Percentiles rank a stretch among this genome's conserved stretches.
Evolutionary conservation across 2,329 filamentous ascomycete species (phyloP).

Genomic region (Pseudogymnoascus sp.): DNA sequence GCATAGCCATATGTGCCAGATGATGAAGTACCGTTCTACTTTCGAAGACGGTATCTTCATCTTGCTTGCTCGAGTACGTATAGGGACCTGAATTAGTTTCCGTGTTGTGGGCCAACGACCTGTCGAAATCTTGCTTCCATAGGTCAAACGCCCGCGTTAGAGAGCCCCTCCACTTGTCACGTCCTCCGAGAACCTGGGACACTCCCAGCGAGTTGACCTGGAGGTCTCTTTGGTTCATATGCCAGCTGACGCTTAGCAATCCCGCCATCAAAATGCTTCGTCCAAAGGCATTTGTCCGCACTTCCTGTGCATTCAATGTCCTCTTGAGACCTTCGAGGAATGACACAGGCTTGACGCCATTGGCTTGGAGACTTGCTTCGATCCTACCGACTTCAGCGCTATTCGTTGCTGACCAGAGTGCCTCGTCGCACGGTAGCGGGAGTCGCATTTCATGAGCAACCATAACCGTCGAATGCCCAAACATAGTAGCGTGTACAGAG

Average conservation of each 20-base stretch:
- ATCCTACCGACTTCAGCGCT: conserved; percentile 78
- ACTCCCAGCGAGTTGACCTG: conserved; percentile 83
- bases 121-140: conserved; percentile 90
- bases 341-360: conserved; percentile 73
- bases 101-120: conserved; percentile 55
- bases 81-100: conserved; percentile 46
- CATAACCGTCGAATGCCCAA: conserved; percentile 95
- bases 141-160: conserved; percentile 84
- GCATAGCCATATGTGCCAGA: conserved; percentile 94
- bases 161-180: conserved; percentile 83
- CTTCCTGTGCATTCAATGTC: conserved; percentile 75
- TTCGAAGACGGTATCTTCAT: conserved; percentile 66
- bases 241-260: conserved; percentile 87
- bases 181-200: conserved; percentile 68
- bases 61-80: conserved; percentile 49
- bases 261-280: conserved; percentile 91
- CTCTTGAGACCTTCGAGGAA: conserved; percentile 89
- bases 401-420: conserved; percentile 83
- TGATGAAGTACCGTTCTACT: conserved; percentile 85
- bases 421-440: conserved; percentile 85
- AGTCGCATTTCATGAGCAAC: conserved; percentile 91
- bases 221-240: conserved; percentile 92
- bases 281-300: conserved; percentile 88
- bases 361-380: conserved; percentile 69
- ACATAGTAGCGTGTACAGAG: conserved; percentile 95